Evolutionary conservation across 108 stramenopile genomes (phyloP), one percentile per base, ranked within the genome.

Genomic region (Cyclotella sp.): DNA sequence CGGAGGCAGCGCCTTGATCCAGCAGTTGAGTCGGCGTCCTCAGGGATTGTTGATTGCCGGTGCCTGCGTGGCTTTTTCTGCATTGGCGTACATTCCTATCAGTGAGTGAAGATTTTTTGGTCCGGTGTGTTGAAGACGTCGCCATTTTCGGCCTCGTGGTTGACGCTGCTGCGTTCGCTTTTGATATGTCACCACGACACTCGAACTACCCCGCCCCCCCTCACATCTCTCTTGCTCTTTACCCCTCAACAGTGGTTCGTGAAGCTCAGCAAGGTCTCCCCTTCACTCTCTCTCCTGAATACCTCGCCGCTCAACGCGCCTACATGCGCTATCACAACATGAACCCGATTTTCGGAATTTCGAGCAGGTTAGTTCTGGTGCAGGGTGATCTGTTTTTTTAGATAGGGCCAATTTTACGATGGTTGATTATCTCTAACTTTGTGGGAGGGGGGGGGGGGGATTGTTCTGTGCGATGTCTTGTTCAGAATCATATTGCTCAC

Each of bases 271-370:
- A 87, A 63, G 84, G 85, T 28, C 88, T 95, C 30, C 94, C 94
- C 46, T 83, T 85, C 75, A 91, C 91, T 67, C 59, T 92, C 80
- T 87, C 85, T 58, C 91, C 94, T 28, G 91, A 95, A 78, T 91
- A 95, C 84, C 77, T 72, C 54, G 91, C 91, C 15, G 91, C 91
- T 27, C 90, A 91, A 62, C 87, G 94, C 66, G 94, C 94, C 3
- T 95, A 95, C 88, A 95, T 95, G 94, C 91, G 94, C 77, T 95
- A 95, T 80, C 94, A 95, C 90, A 95, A 95, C 77, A 95, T 95
- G 91, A 95, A 95, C 75, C 94, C 94, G 16, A 95, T 95, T 78
- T 92, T 73, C 69, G 94, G 94, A 65, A 87, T 90, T 72, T 89
- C 88, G 72, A 89, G 88, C 79, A 89, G 90, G 88, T 77, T 15